Conservation (phyloP, 306 rosid species). For the Vigna mungo region DNA sequence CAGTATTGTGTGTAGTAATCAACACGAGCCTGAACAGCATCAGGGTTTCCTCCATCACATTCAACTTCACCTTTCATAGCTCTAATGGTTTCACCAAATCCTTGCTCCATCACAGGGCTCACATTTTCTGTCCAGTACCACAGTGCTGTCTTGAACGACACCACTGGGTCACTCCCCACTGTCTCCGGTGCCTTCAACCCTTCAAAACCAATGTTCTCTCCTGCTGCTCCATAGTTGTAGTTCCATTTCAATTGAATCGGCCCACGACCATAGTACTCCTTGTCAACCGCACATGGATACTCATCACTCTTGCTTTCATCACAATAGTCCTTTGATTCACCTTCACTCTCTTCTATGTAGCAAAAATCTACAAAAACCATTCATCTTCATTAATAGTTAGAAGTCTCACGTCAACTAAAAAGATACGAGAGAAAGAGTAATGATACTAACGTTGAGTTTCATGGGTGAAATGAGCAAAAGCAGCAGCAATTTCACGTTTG, state of each 20-base stretch:
- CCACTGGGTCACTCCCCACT: slow-evolving; percentile 60
- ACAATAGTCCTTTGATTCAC: slow-evolving; percentile 78
- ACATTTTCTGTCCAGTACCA: slow-evolving; percentile 88
- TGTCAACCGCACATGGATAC: slow-evolving; percentile 69
- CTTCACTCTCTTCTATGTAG: slow-evolving; percentile 84
- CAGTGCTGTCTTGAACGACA: slow-evolving; percentile 80
- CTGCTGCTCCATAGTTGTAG: slow-evolving; percentile 84
- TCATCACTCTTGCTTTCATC: slow-evolving; percentile 65
- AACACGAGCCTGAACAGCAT: slow-evolving; percentile 60
- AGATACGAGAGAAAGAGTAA: too few relatives aligned
- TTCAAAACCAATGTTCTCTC: slow-evolving; percentile 64
- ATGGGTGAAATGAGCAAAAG: slow-evolving; percentile 82
- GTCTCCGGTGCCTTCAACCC: slow-evolving; percentile 78
- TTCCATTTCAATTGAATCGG: slow-evolving; percentile 92
- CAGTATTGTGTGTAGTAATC: slow-evolving; percentile 69
- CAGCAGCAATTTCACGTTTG: slow-evolving; percentile 79
- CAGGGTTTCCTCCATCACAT: slow-evolving; percentile 66
- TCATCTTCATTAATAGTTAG: too few relatives aligned
- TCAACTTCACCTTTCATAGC: slow-evolving; percentile 89
- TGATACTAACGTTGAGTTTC: slow-evolving; percentile 56
- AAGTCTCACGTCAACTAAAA: too few relatives aligned
- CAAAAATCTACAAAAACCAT: slow-evolving; percentile 48
- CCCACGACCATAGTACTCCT: slow-evolving; percentile 85
- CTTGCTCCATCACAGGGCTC: slow-evolving; percentile 62
- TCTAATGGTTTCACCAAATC: slow-evolving; percentile 86